Evolutionary conservation across 108 stramenopile genomes (phyloP), one percentile per base, ranked within the genome.

Genomic region (Craspedostauros australis): DNA sequence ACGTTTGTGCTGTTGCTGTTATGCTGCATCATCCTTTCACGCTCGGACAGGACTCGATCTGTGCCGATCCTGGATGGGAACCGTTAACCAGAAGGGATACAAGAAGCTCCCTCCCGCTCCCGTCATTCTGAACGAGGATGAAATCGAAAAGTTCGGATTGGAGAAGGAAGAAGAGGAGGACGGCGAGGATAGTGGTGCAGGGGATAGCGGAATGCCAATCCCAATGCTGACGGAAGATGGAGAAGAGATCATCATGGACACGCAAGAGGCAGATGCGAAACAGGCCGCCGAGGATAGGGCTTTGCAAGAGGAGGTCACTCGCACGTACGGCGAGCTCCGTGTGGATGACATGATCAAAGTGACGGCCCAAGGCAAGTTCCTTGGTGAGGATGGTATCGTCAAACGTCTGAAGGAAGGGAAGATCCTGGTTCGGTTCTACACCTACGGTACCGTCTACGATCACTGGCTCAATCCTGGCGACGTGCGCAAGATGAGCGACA

Each of bases 281-380:
- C 58, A 71, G 27, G 24, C n/a, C 28, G 57, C 46, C 18, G 32
- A 32, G 7, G 54, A 45, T 26, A 58, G 62, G 39, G 39, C 38
- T 22, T 58, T 74, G 14, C 69, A 64, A 24, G 29, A 47, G 33
- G 69, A 52, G 18, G 60, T 54, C 2, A 23, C 60, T n/a, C 64
- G 61, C 1, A 62, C 57, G 12, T 79, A 71, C 45, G 40, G 53
- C 50, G 69, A 68, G 15, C 40, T 76, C 4, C 43, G 46, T 25
- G 80, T 82, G 3, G 80, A 79, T 11, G 79, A 86, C 43, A 91
- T 91, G 84, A 75, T 91, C 43, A 84, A 86, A 50, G 77, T 91
- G 0, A 72, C 77, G 0, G 56, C 41, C 4, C 74, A 73, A 2
- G 72, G 65, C 33, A 72, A 75, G 24, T 86, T 84, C 47, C 60